Conservation (phyloP, 1,139 yeast genomes). For the Hyphopichia khmerensis region DNA sequence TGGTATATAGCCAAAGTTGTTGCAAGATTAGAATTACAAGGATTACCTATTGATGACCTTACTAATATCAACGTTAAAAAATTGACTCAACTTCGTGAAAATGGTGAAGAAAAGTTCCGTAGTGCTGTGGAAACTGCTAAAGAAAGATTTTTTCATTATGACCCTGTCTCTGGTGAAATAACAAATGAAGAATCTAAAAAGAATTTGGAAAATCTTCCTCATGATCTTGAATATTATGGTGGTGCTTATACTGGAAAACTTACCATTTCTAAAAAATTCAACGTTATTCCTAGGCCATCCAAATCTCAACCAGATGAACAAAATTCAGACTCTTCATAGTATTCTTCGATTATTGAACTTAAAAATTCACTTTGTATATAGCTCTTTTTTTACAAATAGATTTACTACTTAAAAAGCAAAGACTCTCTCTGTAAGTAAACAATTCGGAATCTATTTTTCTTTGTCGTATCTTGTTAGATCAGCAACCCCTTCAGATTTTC, state of each 20-base stretch:
- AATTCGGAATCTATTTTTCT: too few relatives aligned
- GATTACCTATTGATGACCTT: slow-evolving; percentile 56
- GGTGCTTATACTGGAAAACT: slow-evolving; percentile 25
- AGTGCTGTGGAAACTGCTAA: slow-evolving; percentile 68
- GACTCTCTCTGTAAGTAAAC: too few relatives aligned
- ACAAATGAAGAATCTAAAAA: slow-evolving; percentile 21
- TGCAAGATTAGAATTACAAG: slow-evolving; percentile 73
- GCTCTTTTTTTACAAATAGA: not conserved
- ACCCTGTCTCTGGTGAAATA: slow-evolving; percentile 25
- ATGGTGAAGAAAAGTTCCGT: slow-evolving; percentile 56
- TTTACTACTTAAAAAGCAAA: too few relatives aligned
- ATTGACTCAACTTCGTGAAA: slow-evolving; percentile 42
- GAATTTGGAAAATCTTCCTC: slow-evolving; percentile 36
- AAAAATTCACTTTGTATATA: slow-evolving; percentile 12
- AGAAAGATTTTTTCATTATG: slow-evolving; percentile 47
- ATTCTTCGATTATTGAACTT: slow-evolving; percentile 12
- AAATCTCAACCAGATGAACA: slow-evolving; percentile 9
- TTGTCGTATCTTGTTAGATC: too few relatives aligned
- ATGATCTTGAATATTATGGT: slow-evolving; percentile 26
- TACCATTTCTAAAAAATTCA: slow-evolving; percentile 35
- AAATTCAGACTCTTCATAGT: slow-evolving; percentile 41
- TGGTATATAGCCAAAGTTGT: slow-evolving; percentile 79
- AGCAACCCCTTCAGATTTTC: too few relatives aligned
- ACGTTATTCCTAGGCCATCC: slow-evolving; percentile 29
- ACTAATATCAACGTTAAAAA: slow-evolving; percentile 59